phyloP scores from a whole-genome alignment of 2,329 filamentous ascomycete species.

The Stenocarpella maydis region DNA sequence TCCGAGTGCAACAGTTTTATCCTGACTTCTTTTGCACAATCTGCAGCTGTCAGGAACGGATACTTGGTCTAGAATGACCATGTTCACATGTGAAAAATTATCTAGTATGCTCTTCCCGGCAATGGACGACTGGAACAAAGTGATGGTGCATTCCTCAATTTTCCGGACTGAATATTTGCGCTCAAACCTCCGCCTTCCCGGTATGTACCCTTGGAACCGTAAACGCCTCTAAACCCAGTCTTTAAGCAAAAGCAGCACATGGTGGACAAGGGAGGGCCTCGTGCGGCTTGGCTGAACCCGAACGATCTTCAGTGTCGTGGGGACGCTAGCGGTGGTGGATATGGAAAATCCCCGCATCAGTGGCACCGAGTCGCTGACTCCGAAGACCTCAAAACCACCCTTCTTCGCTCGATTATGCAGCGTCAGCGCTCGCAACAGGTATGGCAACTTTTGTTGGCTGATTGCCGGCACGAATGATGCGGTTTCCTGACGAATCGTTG shows the following conservation, averaged over 20 bases:
- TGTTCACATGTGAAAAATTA: constrained; percentile 4
- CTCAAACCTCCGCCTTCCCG: constrained; percentile 22
- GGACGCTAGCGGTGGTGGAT: not conserved
- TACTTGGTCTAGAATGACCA: not conserved
- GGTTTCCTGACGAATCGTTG: constrained; percentile 81
- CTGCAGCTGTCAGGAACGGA: not conserved
- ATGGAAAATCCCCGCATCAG: constrained; percentile 13
- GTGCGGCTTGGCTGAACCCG: not conserved
- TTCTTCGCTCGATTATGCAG: constrained; percentile 62
- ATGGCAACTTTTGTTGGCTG: constrained; percentile 86
- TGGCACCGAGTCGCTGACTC: not conserved
- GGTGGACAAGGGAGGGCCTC: not conserved
- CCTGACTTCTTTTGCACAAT: not conserved
- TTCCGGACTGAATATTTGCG: constrained; percentile 14
- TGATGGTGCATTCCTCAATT: not conserved
- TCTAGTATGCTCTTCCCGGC: constrained; percentile 12
- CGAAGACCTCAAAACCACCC: not conserved
- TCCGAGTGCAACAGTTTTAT: too few relatives aligned
- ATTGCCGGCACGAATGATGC: constrained; percentile 84
- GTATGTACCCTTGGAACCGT: not conserved
- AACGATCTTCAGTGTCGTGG: not conserved
- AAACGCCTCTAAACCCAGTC: constrained; percentile 18
- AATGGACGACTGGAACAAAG: not conserved
- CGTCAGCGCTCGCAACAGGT: constrained; percentile 83
- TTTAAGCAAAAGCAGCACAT: constrained; percentile 9